Evolutionary conservation across 2,329 filamentous ascomycete species (phyloP).

Genomic region (Phaeosphaeriaceae sp.): DNA sequence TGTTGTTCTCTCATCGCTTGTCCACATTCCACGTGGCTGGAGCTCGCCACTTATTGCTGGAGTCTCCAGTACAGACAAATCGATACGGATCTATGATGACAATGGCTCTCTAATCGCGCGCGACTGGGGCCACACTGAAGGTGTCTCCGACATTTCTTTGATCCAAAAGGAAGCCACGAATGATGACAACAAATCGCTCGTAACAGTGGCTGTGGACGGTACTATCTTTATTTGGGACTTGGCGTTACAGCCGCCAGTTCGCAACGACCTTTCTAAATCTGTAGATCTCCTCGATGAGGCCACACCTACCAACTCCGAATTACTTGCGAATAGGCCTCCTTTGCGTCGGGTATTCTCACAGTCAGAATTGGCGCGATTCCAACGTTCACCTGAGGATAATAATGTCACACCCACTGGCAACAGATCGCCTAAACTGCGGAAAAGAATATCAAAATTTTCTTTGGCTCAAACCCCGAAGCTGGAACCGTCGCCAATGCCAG

Average conservation of each 20-base stretch:
- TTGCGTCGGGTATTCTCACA: constrained; percentile 86
- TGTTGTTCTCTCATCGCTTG: constrained; percentile 81
- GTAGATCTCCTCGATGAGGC: constrained; percentile 45
- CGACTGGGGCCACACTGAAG: constrained; percentile 95
- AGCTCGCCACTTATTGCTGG: constrained; percentile 75
- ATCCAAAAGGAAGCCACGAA: constrained; percentile 49
- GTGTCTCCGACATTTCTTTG: constrained; percentile 83
- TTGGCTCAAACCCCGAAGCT: constrained; percentile 54
- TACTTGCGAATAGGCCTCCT: constrained; percentile 65
- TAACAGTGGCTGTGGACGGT: constrained; percentile 58
- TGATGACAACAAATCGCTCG: constrained; percentile 56
- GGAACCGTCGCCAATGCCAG: constrained; percentile 49
- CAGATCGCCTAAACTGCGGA: constrained; percentile 59
- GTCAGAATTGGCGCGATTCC: constrained; percentile 82
- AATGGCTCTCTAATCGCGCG: constrained; percentile 79
- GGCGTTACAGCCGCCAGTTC: constrained; percentile 34
- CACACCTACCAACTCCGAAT: constrained; percentile 40
- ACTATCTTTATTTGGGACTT: constrained; percentile 58
- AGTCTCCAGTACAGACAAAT: constrained; percentile 95
- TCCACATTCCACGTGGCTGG: constrained; percentile 63
- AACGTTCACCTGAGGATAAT: constrained; percentile 55
- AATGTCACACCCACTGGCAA: constrained; percentile 49
- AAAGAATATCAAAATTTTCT: constrained; percentile 61
- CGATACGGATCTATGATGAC: constrained; percentile 86
- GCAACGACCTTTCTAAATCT: constrained; percentile 43